phyloP scores from a whole-genome alignment of 257 asterid genomes.

The Marsdenia floribunda region DNA sequence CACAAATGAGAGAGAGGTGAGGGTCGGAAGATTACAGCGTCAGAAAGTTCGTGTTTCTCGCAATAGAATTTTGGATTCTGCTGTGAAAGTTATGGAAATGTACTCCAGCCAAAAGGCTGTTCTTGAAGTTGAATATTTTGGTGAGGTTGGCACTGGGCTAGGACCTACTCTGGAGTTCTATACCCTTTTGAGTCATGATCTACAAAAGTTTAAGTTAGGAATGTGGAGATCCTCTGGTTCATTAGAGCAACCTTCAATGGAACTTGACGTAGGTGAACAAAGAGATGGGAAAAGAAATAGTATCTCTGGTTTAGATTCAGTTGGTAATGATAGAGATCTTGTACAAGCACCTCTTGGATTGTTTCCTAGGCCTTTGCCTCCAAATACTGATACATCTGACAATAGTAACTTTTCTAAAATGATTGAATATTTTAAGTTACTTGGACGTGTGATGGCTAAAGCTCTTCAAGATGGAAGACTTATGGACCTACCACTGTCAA shows the following conservation, averaged over 20 bases:
- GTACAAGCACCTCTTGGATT: slow-evolving; percentile 81
- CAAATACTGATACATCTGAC: slow-evolving; percentile 56
- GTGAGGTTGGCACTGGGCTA: slow-evolving; percentile 98
- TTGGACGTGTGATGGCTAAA: slow-evolving; percentile 95
- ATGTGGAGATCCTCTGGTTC: slow-evolving; percentile 77
- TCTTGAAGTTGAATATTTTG: slow-evolving; percentile 98
- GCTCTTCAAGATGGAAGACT: slow-evolving; percentile 99
- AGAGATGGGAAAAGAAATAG: slow-evolving; percentile 20
- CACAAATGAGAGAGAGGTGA: slow-evolving; percentile 69
- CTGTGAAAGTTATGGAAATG: slow-evolving; percentile 98
- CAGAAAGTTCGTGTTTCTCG: slow-evolving; percentile 98
- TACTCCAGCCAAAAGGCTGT: slow-evolving; percentile 97
- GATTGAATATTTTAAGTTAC: slow-evolving; percentile 67
- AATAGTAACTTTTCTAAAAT: slow-evolving; percentile 62
- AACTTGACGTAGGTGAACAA: slow-evolving; percentile 40
- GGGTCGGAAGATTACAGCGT: slow-evolving; percentile 86
- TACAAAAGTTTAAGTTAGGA: slow-evolving; percentile 76
- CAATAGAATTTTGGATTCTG: slow-evolving; percentile 87
- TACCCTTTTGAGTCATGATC: slow-evolving; percentile 91
- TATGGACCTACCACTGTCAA: slow-evolving; percentile 83
- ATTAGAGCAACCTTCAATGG: slow-evolving; percentile 42
- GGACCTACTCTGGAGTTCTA: slow-evolving; percentile 98
- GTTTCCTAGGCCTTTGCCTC: slow-evolving; percentile 93
- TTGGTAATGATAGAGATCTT: slow-evolving; percentile 43
- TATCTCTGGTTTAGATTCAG: slow-evolving; percentile 14